A percentile compares a stretch with the other conserved stretches of the same genome.
Evolutionary conservation across 1,139 yeast species (phyloP).

Genomic region (Candida pseudoviswanathii): DNA sequence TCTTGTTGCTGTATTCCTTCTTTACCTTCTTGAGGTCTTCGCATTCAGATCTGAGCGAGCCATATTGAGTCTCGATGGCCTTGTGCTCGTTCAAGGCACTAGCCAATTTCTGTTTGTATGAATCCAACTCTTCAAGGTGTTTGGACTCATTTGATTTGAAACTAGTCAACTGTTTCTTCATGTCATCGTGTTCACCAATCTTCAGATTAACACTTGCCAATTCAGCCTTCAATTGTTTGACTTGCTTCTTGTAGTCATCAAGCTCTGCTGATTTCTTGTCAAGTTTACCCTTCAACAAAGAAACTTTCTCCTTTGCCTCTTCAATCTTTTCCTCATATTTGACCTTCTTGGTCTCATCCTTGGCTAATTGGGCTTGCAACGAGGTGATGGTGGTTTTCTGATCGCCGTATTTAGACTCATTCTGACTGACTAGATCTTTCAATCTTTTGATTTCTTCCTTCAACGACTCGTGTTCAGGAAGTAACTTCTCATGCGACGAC

Average conservation of each 20-base stretch:
- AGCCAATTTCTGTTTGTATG: slow-evolving; percentile 7
- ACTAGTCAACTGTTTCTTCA: slow-evolving; percentile 5
- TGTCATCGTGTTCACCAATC: slow-evolving; percentile 5
- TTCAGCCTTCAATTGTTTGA: slow-evolving; percentile 16
- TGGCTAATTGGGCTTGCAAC: slow-evolving; percentile 17
- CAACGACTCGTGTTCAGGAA: slow-evolving; percentile 13
- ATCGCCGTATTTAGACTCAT: slow-evolving; percentile 8
- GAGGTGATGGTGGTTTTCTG: slow-evolving; percentile 14
- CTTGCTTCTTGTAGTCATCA: slow-evolving; percentile 13
- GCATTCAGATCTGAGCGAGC: slow-evolving; percentile 37
- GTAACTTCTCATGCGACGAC: slow-evolving; percentile 9
- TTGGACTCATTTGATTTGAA: slow-evolving; percentile 9
- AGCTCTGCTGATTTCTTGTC: slow-evolving; percentile 15
- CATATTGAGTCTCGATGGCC: slow-evolving; percentile 19
- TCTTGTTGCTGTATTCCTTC: slow-evolving; percentile 29
- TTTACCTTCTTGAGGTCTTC: slow-evolving; percentile 30
- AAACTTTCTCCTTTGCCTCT: slow-evolving; percentile 16
- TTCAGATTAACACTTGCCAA: slow-evolving; percentile 9
- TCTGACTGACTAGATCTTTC: slow-evolving; percentile 10
- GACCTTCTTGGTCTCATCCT: slow-evolving; percentile 13
- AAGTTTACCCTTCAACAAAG: slow-evolving; percentile 14
- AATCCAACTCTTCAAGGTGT: slow-evolving; percentile 11
- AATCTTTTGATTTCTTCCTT: slow-evolving; percentile 12
- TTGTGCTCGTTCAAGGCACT: slow-evolving; percentile 13
- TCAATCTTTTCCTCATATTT: slow-evolving; percentile 17